Base-by-base conservation (phyloP, 1,284 basidiomycete genomes). In the Meira nashicola region DNA sequence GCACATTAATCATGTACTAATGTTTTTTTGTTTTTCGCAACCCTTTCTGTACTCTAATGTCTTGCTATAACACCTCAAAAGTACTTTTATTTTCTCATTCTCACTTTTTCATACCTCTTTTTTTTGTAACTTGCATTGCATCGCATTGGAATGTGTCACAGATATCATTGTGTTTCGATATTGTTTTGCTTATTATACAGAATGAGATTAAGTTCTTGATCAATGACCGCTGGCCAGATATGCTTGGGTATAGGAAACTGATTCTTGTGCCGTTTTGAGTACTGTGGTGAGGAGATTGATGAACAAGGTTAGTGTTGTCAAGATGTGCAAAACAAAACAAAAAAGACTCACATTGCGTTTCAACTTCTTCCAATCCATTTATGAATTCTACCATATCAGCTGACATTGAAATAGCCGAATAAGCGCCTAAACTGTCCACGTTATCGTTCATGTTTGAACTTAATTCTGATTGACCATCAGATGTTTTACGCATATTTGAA, bases 381-480 rank as follows among this genome's bases (percentile, higher is more conserved):
- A 74, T 43, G 57, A 74, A 74, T 5, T 73, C 71, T 10, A 65
- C 60, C 47, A 73, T 65, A 54, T 74, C 72, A 2, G 65, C 58
- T 15, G 66, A 69, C 64, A 74, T 64, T 5, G 63, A 62, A 28
- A 55, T 62, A 0, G 62, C 64, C 2, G 62, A 57, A n/a, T 57
- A 63, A 62, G 64, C 63, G 7, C 66, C 68, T 11, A 68, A 46
- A 14, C 64, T 60, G 28, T 64, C 65, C 1, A 62, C 67, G 23
- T 69, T 64, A 47, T 55, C 54, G 10, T 57, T 63, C 19, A 66
- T 58, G 62, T 69, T 68, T 0, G 65, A 4, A 10, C n/a, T 15
- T 41, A n/a, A 54, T 39, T 46, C 54, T n/a, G 17, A 19, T 14
- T 39, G 28, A 15, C 43, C 54, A 9, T 41, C 19, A 7, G 37